Conservation (phyloP, 2,329 filamentous ascomycete genomes). For the Microsporum audouinii region DNA sequence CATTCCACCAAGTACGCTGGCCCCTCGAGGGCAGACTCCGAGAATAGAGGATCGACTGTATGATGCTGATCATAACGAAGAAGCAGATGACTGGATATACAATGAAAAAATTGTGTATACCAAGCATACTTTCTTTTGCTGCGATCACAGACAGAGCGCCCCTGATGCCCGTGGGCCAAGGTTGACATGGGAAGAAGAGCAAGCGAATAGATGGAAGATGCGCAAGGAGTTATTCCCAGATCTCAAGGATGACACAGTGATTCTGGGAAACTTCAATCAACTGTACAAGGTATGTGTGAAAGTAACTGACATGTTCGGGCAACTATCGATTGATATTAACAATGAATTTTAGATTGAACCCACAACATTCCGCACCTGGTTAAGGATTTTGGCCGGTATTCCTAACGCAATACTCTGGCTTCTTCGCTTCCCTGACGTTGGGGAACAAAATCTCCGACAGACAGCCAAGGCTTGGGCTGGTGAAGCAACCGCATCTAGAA, state of each 20-base stretch:
- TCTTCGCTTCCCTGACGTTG: conserved; percentile 87
- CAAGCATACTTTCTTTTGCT: conserved; percentile 93
- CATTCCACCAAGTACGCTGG: conserved; percentile 68
- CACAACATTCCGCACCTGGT: conserved; percentile 88
- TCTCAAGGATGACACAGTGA: conserved; percentile 70
- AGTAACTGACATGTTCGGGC: background rate
- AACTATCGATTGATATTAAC: background rate
- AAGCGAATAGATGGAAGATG: conserved; percentile 76
- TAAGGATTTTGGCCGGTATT: conserved; percentile 73
- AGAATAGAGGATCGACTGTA: conserved; percentile 56
- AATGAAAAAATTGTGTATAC: conserved; percentile 95
- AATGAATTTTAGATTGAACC: conserved; percentile 65
- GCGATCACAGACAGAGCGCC: conserved; percentile 86
- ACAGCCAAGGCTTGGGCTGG: conserved; percentile 79
- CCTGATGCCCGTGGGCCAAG: conserved; percentile 55
- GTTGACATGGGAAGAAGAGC: conserved; percentile 74
- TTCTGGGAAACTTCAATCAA: conserved; percentile 96
- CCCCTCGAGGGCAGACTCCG: conserved; percentile 65
- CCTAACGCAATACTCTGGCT: conserved; percentile 91
- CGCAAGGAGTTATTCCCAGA: conserved; percentile 81
- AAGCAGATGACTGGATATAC: conserved; percentile 78
- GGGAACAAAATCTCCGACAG: conserved; percentile 69
- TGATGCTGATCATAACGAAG: conserved; percentile 55
- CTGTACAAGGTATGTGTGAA: conserved; percentile 69
- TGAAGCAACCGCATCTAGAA: conserved; percentile 67